Base-by-base conservation (phyloP, 2,329 filamentous ascomycete genomes). In the Pestalotiopsis sp. region DNA sequence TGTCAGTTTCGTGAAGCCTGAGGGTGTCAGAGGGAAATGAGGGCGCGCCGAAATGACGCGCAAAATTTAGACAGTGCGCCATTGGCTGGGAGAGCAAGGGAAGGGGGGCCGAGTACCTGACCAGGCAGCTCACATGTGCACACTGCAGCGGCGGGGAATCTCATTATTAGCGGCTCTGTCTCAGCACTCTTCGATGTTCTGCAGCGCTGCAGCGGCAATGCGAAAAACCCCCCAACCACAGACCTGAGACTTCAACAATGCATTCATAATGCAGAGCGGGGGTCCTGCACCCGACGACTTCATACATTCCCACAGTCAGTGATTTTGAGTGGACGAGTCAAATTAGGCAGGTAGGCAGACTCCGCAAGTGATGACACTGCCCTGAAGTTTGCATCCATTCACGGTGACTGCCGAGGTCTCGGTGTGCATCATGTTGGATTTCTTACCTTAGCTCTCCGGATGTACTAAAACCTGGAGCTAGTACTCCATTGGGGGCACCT, bases 1-100 rank as follows among this genome's bases (percentile, higher is more conserved):
- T 79, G 76, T 79, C 77, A 78, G 73, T 79, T 78, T 78, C 77
- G 77, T 78, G 77, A 75, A 71, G 63, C 72, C 64, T 67, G 59
- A 62, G 59, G 59, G 59, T 62, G 59, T 38, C 27, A 12, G 69
- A 71, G 72, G 64, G 65, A 55, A 57, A 65, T 59, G 68, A 69
- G 67, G 65, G 64, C 67, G 68, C 67, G 65, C 65, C 64, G 63
- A 64, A 66, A 65, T 68, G 66, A 65, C 69, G 65, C 69, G 67
- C 59, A 59, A 58, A 66, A 69, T 55, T 59, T 55, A 59, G 67
- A 25, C 23, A 41, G 20, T 31, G 52, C 36, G 52, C 36, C 9
- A 58, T 59, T 66, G 64, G 62, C 62, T 5, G 17, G 60, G 58
- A 27, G 36, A 23, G 20, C n/a, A 39, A 27, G 20, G 20, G 13